Conservation (phyloP, 257 asterid genomes). For the Salvia splendens region DNA sequence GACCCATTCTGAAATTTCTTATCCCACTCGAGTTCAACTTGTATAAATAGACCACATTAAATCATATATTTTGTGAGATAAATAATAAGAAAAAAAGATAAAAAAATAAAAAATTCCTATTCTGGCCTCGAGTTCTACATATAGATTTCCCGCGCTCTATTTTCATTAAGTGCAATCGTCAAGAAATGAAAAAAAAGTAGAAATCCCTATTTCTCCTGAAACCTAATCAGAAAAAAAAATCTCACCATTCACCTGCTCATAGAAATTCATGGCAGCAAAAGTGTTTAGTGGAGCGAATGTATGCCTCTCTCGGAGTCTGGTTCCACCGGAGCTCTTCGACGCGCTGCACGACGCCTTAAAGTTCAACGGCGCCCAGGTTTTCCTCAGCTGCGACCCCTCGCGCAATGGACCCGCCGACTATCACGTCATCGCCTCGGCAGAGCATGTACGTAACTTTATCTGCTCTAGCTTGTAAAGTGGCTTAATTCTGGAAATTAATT, state of each 20-base stretch:
- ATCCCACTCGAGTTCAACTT: no score
- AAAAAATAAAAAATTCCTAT: no score
- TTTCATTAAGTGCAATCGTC: neutral
- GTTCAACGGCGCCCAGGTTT: constrained; percentile 81
- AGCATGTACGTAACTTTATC: constrained; percentile 53
- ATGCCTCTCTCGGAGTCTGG: constrained; percentile 78
- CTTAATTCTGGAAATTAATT: no score
- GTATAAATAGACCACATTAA: no score
- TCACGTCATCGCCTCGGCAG: constrained; percentile 78
- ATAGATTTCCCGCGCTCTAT: constrained; percentile 21
- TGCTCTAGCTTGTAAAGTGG: neutral
- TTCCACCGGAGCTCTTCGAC: constrained; percentile 92
- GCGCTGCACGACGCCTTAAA: constrained; percentile 90
- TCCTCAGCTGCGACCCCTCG: constrained; percentile 89
- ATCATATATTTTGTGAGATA: no score
- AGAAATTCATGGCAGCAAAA: constrained; percentile 50
- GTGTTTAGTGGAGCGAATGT: constrained; percentile 74
- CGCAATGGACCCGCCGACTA: constrained; percentile 74
- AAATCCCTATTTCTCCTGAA: constrained; percentile 2
- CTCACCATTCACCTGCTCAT: neutral
- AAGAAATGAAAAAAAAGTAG: neutral
- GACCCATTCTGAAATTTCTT: no score
- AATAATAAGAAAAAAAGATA: no score
- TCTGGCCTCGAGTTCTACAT: neutral
- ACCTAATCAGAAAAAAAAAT: constrained; percentile 22